Conservation (phyloP, 164 flowering plant species). For the Piper longum region DNA sequence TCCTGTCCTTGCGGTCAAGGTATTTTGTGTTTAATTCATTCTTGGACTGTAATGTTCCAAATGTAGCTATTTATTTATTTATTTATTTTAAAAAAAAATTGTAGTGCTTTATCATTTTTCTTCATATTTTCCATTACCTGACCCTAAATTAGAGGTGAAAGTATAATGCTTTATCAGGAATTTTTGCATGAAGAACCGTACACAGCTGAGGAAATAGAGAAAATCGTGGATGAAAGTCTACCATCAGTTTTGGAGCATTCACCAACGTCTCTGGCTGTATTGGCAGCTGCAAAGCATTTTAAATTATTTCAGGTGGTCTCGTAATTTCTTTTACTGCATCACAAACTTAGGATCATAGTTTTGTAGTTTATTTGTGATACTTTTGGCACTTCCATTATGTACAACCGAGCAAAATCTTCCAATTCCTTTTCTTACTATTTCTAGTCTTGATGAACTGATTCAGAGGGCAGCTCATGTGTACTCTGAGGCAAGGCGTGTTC, state of each 20-base stretch:
- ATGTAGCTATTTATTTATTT: background rate
- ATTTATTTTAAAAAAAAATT: no score
- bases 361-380: background rate
- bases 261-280: constrained; percentile 66
- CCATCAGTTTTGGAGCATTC: constrained; percentile 38
- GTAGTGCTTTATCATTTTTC: no score
- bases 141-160: no score
- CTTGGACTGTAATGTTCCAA: background rate
- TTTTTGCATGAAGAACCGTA: constrained; percentile 71
- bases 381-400: background rate
- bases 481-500: constrained; percentile 87
- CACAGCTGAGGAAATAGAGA: constrained; percentile 67
- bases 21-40: constrained; percentile 5
- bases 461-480: constrained; percentile 94
- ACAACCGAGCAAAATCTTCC: background rate
- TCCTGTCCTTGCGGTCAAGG: constrained; percentile 86
- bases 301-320: constrained; percentile 67
- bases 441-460: constrained; percentile 5
- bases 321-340: background rate
- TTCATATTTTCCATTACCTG: no score
- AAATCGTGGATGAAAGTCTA: constrained; percentile 44
- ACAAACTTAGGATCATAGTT: background rate
- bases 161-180: constrained; percentile 28
- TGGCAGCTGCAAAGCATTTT: constrained; percentile 66
- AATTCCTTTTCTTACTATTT: background rate